These are phyloP conservation scores for Parietaria judaica DNA, from an alignment of 306 rosid genomes.

Conservation along the genomic window DNA sequence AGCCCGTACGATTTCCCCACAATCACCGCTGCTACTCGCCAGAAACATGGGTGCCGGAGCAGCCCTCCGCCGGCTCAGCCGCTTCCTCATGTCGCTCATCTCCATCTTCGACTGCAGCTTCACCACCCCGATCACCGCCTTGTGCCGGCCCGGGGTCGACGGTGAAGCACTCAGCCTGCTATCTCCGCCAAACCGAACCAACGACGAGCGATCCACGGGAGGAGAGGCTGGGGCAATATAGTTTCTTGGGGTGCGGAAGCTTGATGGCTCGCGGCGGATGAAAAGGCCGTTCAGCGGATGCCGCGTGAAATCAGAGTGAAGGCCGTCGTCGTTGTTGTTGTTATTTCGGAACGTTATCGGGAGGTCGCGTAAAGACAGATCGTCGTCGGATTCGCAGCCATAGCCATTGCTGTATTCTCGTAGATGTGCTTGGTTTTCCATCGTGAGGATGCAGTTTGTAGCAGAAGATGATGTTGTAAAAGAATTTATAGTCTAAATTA, in stretches of 20 bases:
- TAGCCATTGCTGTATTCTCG: neutral
- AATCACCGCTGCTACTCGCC: neutral
- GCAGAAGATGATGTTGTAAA: too few species aligned
- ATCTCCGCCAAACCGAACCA: too few species aligned
- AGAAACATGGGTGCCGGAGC: conserved; percentile 11
- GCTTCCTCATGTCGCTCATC: conserved; percentile 16
- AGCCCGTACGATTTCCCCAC: too few species aligned
- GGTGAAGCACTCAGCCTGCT: too few species aligned
- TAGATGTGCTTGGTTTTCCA: too few species aligned
- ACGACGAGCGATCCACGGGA: neutral
- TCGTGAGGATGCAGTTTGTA: too few species aligned
- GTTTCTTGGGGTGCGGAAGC: neutral
- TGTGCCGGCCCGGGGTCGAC: too few species aligned
- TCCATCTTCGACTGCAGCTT: conserved; percentile 21
- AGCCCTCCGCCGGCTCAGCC: conserved; percentile 10
- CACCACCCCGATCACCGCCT: conserved; percentile 16
- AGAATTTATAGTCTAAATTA: too few species aligned
- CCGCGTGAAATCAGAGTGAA: neutral
- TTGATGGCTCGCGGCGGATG: conserved; percentile 20
- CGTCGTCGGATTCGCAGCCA: conserved; percentile 8
- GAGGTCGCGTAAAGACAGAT: conserved; percentile 23
- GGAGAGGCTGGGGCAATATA: neutral
- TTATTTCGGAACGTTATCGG: neutral
- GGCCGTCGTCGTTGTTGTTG: conserved; percentile 8
- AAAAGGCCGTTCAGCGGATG: conserved; percentile 22